Evolutionary conservation across 2,329 filamentous ascomycete species (phyloP).

Genomic region (Alternaria arborescens): DNA sequence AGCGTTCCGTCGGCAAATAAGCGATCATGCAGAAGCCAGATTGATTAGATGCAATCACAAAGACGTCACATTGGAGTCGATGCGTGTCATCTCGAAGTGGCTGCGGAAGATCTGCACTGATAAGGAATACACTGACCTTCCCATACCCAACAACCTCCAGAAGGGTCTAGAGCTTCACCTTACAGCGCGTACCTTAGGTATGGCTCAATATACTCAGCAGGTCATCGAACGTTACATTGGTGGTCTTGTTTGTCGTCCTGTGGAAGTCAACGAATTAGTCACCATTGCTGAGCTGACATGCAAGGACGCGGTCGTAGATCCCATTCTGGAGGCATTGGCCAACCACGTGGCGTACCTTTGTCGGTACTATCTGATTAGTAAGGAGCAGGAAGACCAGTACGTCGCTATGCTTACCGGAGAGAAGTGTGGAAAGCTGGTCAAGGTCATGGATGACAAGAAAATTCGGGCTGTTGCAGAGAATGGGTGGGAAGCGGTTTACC

Average conservation of each 20-base stretch:
- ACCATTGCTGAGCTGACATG: slow-evolving; percentile 1
- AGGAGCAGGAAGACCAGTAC: neutral
- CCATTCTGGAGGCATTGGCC: slow-evolving; percentile 8
- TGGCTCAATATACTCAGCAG: slow-evolving; percentile 13
- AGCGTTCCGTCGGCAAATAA: neutral
- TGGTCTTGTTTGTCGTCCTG: neutral
- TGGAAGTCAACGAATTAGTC: neutral
- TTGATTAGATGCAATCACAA: slow-evolving; percentile 2
- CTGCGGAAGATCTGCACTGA: slow-evolving; percentile 1
- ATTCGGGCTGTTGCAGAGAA: neutral
- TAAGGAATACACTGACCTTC: neutral
- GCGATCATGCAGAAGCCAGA: neutral
- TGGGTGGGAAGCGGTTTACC: slow-evolving; percentile 3
- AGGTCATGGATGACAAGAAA: slow-evolving; percentile 4
- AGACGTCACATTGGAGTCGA: neutral
- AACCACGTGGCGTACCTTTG: slow-evolving; percentile 12
- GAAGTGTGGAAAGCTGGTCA: slow-evolving; percentile 2
- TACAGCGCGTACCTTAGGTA: slow-evolving; percentile 8
- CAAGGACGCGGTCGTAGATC: slow-evolving; percentile 3
- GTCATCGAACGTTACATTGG: slow-evolving; percentile 2
- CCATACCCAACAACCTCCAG: neutral
- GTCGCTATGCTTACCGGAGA: neutral
- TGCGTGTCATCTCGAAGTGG: slow-evolving; percentile 12
- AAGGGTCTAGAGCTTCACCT: slow-evolving; percentile 8
- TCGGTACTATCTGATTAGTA: slow-evolving; percentile 5